Evolutionary conservation across 768 basidiomycete species (phyloP).

Genomic region (Favolaschia claudopus): DNA sequence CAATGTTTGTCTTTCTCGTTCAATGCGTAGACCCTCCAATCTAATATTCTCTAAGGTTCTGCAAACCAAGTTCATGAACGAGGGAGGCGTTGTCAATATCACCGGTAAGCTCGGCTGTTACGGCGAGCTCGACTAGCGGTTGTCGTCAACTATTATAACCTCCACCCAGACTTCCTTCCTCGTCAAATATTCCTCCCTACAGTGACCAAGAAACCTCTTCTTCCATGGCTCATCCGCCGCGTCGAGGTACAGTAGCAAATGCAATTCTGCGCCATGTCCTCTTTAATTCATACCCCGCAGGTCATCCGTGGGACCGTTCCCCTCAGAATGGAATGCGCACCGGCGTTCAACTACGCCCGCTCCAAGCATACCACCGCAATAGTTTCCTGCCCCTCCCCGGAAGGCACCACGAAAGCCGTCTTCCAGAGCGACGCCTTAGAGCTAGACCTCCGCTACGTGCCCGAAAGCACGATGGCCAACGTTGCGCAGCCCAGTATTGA

Average conservation of each 20-base stretch:
- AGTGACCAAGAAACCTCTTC: conserved; percentile 62
- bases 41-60: conserved; percentile 60
- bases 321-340: conserved; percentile 88
- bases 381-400: conserved; percentile 40
- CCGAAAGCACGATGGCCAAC: conserved; percentile 57
- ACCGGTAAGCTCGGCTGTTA: conserved; percentile 64
- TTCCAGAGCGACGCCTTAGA: conserved; percentile 66
- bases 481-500: conserved; percentile 59
- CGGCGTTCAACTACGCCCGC: conserved; percentile 95
- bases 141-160: too few species aligned
- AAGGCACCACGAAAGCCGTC: conserved; percentile 57
- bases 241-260: conserved; percentile 61
- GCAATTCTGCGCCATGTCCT: background rate
- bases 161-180: conserved; percentile 87
- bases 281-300: conserved; percentile 37
- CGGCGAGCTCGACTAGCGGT: too few species aligned
- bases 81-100: conserved; percentile 84
- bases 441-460: conserved; percentile 82
- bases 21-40: conserved; percentile 2
- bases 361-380: conserved; percentile 72
- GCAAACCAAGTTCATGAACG: conserved; percentile 92
- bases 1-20: conserved; percentile 57
- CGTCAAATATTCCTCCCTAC: conserved; percentile 53
- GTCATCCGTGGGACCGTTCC: conserved; percentile 86
- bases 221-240: conserved; percentile 86